Conservation (phyloP, 495 filamentous ascomycete species). For the Daldinia bambusicola region DNA sequence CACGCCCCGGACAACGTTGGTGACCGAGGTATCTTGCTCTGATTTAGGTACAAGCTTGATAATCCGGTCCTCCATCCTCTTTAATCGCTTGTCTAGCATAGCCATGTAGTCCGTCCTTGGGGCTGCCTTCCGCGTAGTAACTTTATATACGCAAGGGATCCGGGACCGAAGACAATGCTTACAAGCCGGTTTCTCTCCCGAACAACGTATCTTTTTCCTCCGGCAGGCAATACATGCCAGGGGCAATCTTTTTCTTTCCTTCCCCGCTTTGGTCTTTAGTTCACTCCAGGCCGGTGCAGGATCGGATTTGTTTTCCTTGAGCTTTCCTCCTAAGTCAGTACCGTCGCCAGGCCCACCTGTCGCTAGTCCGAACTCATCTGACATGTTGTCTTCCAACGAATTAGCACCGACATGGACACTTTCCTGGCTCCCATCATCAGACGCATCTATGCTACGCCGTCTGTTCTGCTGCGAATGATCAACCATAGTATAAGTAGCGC, state of each 20-base stretch:
- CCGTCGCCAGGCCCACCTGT: slow-evolving; percentile 58
- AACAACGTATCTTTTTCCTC: slow-evolving; percentile 97
- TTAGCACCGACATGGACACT: slow-evolving; percentile 58
- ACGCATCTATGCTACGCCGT: slow-evolving; percentile 52
- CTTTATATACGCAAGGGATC: slow-evolving; percentile 98
- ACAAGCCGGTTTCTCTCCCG: slow-evolving; percentile 96
- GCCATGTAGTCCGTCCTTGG: slow-evolving; percentile 99
- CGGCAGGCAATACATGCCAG: slow-evolving; percentile 96
- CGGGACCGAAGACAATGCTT: slow-evolving; percentile 94
- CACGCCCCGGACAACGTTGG: slow-evolving; percentile 59
- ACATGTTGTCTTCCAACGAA: slow-evolving; percentile 60
- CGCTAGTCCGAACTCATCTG: slow-evolving; percentile 64
- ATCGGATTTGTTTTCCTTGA: slow-evolving; percentile 68
- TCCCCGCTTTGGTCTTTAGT: slow-evolving; percentile 97
- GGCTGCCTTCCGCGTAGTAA: slow-evolving; percentile 93
- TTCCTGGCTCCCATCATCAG: slow-evolving; percentile 60
- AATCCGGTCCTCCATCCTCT: slow-evolving; percentile 96
- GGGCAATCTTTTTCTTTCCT: slow-evolving; percentile 92
- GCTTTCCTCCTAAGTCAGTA: slow-evolving; percentile 60
- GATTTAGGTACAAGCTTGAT: slow-evolving; percentile 95
- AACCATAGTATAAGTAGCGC: slow-evolving; percentile 34
- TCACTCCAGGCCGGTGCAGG: slow-evolving; percentile 86
- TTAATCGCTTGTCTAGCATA: slow-evolving; percentile 93
- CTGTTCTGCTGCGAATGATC: slow-evolving; percentile 41
- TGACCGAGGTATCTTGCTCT: slow-evolving; percentile 65